Conservation (phyloP, 2,329 filamentous ascomycete genomes). For the Cercospora sojina region DNA sequence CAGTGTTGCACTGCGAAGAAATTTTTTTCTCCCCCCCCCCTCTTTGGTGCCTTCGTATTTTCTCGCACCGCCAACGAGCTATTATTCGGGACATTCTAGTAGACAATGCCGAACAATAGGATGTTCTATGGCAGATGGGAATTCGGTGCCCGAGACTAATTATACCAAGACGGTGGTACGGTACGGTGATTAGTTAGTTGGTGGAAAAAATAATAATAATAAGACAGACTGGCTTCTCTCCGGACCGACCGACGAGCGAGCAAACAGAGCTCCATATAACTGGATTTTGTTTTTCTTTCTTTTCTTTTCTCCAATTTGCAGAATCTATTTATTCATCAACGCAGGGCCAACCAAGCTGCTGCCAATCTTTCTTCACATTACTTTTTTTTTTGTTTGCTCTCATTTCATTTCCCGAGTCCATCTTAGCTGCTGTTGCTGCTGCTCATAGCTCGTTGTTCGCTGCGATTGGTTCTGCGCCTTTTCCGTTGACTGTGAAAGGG, state of each 20-base stretch:
- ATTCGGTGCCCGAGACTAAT: neutral
- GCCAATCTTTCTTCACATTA: no score
- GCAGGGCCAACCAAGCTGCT: neutral
- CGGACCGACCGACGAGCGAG: neutral
- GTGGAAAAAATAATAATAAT: no score
- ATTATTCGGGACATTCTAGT: neutral
- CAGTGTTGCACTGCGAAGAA: neutral
- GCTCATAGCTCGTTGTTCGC: slow-evolving; percentile 9
- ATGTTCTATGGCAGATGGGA: neutral
- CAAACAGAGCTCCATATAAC: neutral
- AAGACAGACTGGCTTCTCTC: neutral
- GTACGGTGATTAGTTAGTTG: neutral
- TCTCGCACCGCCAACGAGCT: neutral
- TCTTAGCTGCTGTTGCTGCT: no score
- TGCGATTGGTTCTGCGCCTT: slow-evolving; percentile 5
- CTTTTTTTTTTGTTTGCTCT: no score
- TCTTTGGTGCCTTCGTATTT: neutral
- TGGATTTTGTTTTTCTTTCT: no score
- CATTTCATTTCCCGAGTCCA: no score
- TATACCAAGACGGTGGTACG: neutral
- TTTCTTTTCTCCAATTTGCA: neutral
- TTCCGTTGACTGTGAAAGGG: slow-evolving; percentile 9
- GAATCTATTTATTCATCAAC: neutral
- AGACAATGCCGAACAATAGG: neutral
- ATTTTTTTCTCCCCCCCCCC: no score